A percentile compares a stretch with the other conserved stretches of the same genome.
phyloP scores from a whole-genome alignment of 2,329 filamentous ascomycete species.

The Aspergillus amoenus region DNA sequence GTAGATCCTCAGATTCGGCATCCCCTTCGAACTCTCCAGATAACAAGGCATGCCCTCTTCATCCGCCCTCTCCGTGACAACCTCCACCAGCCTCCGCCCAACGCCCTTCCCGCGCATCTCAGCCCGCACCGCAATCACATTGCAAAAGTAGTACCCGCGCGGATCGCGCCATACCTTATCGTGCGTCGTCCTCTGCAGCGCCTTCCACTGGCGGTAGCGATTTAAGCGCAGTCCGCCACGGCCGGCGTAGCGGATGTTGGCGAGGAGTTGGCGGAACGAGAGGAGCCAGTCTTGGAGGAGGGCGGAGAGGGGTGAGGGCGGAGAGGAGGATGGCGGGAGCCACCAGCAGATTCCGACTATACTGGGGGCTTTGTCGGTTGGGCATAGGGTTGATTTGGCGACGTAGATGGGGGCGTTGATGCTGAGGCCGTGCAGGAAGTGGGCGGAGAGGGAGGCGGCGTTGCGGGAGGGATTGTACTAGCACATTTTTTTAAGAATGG shows the following conservation, averaged over 20 bases:
- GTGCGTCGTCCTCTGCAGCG: slow-evolving; percentile 62
- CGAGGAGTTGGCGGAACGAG: slow-evolving; percentile 63
- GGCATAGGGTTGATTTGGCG: slow-evolving; percentile 58
- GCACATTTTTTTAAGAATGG: slow-evolving; percentile 3
- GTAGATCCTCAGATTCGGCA: slow-evolving; percentile 71
- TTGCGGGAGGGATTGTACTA: slow-evolving; percentile 63
- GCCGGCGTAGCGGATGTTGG: slow-evolving; percentile 65
- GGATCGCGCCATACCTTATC: slow-evolving; percentile 63
- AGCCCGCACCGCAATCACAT: slow-evolving; percentile 69
- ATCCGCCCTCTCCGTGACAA: slow-evolving; percentile 64
- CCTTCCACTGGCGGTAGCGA: slow-evolving; percentile 74
- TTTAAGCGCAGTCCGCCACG: slow-evolving; percentile 65
- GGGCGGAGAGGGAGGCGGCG: slow-evolving; percentile 61
- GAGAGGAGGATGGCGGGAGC: slow-evolving; percentile 57
- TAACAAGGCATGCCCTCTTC: slow-evolving; percentile 65
- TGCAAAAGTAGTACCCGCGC: slow-evolving; percentile 72
- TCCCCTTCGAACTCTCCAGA: slow-evolving; percentile 66
- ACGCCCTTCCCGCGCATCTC: slow-evolving; percentile 66
- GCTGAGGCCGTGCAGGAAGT: slow-evolving; percentile 59
- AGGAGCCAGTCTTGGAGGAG: slow-evolving; percentile 66
- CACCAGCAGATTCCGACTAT: slow-evolving; percentile 73
- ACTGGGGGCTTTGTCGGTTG: slow-evolving; percentile 39
- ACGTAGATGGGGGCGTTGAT: slow-evolving; percentile 68
- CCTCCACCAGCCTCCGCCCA: slow-evolving; percentile 63
- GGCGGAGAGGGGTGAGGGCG: slow-evolving; percentile 47